Base-by-base conservation (phyloP, 768 basidiomycete genomes). In the Suillus alpinus region DNA sequence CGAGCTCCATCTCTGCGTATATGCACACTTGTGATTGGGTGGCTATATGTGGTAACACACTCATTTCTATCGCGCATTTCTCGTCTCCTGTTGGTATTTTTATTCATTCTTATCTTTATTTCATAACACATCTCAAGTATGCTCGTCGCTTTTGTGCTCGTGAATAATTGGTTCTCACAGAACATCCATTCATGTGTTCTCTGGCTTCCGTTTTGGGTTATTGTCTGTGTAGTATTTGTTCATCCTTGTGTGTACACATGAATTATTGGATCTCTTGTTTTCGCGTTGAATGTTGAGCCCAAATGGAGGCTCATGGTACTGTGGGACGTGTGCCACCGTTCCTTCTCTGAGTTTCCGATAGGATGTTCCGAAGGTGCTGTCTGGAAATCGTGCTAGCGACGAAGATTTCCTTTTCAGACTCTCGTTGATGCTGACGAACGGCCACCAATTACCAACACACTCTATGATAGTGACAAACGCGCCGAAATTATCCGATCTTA, bases 21-120 rank as follows among this genome's bases (percentile, higher is more conserved):
- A 66, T 72, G 71, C 43, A 10, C 13, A 55, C 67, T n/a, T 68
- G 62, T 41, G 68, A 70, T 49, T 72, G 66, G 69, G 34, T 61
- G 29, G 67, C 68, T 13, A 29, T 70, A 20, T 16, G 56, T n/a
- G 53, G 53, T 14, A 26, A 39, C 26, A 49, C 49, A 0, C 26
- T 50, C 49, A n/a, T 50, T 31, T 31, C 49, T 18, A 18, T 31
- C 2, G 16, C 29, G 49, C 29, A 5, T 18, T 29, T 29, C 8
- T 49, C 8, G 2, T 50, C 49, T 50, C 26, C 16, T 29, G 16
- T 18, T 23, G 23, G 40, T 16, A 47, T 47, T 29, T 34, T 5
- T 16, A n/a, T n/a, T n/a, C n/a, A 29, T 49, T 4, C 10, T 18
- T 37, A 34, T 34, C 1, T 6, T 36, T 29, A 31, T 18, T 31